Evolutionary conservation across 306 rosid species (phyloP).

Genomic region (Acmispon strigosus): DNA sequence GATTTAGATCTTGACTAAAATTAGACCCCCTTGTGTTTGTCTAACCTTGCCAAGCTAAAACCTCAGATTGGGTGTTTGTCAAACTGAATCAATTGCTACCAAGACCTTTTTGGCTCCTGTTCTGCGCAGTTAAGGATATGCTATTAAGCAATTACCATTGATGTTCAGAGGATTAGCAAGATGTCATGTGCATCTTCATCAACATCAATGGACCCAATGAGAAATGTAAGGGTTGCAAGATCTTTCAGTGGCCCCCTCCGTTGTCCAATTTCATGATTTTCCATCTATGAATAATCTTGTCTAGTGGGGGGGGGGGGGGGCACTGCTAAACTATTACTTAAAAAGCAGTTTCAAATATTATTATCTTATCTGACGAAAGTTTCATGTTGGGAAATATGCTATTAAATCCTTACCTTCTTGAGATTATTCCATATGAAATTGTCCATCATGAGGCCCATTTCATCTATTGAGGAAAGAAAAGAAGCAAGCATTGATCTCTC

Average conservation of each 20-base stretch:
- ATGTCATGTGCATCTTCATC: background rate
- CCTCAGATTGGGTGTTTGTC: background rate
- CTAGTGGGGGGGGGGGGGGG: too few species aligned
- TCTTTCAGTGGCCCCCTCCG: background rate
- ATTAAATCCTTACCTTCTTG: background rate
- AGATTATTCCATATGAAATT: background rate
- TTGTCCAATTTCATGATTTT: background rate
- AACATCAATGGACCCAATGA: background rate
- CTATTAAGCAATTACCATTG: background rate
- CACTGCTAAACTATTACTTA: background rate
- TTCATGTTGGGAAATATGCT: background rate
- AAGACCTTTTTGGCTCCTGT: background rate
- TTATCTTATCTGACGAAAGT: background rate
- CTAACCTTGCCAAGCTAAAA: background rate
- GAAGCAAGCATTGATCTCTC: background rate
- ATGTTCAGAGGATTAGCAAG: background rate
- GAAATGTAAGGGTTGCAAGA: background rate
- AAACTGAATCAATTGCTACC: background rate
- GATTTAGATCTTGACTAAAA: background rate
- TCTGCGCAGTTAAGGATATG: background rate
- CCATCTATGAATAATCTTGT: background rate
- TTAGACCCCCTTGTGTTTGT: background rate
- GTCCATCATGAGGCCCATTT: background rate
- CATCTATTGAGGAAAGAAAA: background rate
- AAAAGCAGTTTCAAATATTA: background rate